Evolutionary conservation across 1,284 basidiomycete genomes (phyloP).

Genomic region (Mrakiaceae sp.): DNA sequence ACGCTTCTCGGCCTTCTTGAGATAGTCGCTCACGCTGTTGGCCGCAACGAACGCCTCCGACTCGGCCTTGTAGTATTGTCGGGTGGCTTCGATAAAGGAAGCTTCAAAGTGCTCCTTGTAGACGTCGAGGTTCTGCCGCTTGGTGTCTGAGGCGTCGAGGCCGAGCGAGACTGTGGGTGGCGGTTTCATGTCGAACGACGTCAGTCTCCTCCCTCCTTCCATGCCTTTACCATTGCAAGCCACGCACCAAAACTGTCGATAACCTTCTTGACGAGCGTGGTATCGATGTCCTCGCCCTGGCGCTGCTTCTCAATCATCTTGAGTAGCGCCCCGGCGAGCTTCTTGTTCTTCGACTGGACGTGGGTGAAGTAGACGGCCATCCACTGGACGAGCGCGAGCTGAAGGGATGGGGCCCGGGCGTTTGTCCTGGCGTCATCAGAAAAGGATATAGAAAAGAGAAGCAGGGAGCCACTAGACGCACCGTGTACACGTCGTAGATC

Average conservation of each 20-base stretch:
- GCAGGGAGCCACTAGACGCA: conserved; percentile 38
- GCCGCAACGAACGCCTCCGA: conserved; percentile 80
- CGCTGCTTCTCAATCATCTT: conserved; percentile 84
- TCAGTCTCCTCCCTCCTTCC: neutral
- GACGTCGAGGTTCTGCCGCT: conserved; percentile 85
- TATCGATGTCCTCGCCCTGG: conserved; percentile 89
- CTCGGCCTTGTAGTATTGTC: conserved; percentile 83
- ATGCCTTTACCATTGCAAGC: too few species aligned
- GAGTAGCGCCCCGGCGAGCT: conserved; percentile 78
- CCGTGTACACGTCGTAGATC: conserved; percentile 91
- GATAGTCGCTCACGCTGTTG: conserved; percentile 89
- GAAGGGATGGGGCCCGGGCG: neutral
- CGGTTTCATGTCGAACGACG: neutral
- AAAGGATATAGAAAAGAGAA: neutral
- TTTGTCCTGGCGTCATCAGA: neutral
- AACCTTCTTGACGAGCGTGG: conserved; percentile 86
- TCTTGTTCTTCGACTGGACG: conserved; percentile 64
- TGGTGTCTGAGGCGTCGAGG: conserved; percentile 78
- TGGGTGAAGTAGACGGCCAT: conserved; percentile 80
- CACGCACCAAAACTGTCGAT: conserved; percentile 70
- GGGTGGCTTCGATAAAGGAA: conserved; percentile 79
- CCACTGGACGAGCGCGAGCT: conserved; percentile 96
- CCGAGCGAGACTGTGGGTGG: conserved; percentile 65
- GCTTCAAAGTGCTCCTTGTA: conserved; percentile 86
- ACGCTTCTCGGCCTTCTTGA: conserved; percentile 89